Evolutionary conservation across 176 grass and related monocot species (phyloP).

Genomic region (Otatea glauca): DNA sequence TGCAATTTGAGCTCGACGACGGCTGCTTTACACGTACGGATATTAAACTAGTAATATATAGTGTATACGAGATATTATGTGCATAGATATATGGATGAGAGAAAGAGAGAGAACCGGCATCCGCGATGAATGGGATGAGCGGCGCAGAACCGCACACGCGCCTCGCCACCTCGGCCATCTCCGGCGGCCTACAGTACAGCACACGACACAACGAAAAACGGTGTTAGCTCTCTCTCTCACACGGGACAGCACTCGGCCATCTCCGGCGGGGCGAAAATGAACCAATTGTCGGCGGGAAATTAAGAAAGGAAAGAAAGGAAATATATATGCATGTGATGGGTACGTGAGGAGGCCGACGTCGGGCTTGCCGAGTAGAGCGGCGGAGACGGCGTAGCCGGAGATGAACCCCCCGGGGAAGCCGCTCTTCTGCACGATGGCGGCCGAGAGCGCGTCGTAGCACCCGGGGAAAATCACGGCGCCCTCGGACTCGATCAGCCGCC

Average conservation of each 20-base stretch:
- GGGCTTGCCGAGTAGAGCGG: conserved; percentile 49
- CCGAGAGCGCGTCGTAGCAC: conserved; percentile 55
- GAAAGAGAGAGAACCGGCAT: conserved; percentile 42
- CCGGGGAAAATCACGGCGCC: conserved; percentile 47
- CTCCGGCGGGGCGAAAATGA: no score
- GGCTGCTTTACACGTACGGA: no score
- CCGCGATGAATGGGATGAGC: conserved; percentile 37
- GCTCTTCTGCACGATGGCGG: conserved; percentile 48
- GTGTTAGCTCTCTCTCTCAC: no score
- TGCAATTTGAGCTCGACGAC: no score
- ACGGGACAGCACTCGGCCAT: no score
- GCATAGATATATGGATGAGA: not conserved
- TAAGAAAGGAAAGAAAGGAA: no score
- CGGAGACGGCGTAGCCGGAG: conserved; percentile 53
- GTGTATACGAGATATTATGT: not conserved
- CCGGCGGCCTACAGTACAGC: conserved; percentile 37
- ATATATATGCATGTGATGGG: no score
- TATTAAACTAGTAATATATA: no score
- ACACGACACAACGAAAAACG: no score
- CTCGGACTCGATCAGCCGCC: conserved; percentile 48
- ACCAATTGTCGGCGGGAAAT: not conserved
- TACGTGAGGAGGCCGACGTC: conserved; percentile 61
- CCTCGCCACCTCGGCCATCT: conserved; percentile 56
- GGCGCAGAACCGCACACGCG: conserved; percentile 35
- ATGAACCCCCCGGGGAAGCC: conserved; percentile 52